Evolutionary conservation across 495 filamentous ascomycete species (phyloP), one percentile per base, ranked within the genome.

Genomic region (Penicillium coffeae): DNA sequence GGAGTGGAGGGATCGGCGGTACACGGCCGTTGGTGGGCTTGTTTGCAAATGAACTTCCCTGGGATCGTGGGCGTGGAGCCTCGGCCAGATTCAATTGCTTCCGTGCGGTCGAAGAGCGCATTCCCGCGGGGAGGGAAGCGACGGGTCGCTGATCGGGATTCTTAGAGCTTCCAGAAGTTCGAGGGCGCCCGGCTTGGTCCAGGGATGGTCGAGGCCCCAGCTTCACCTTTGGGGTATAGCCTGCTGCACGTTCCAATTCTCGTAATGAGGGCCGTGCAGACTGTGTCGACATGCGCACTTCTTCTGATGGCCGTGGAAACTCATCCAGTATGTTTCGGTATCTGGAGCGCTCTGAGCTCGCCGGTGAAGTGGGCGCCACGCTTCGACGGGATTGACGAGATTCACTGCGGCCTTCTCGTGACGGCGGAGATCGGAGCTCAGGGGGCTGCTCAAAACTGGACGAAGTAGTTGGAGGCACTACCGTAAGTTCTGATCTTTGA

Each of bases 131-230:
- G 21, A 93, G 68, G 9, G 86, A 79, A 8, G 86, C 84, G n/a
- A 89, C 79, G 12, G 86, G 88, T 19, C 87, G 78, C 54, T 84
- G 78, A 33, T 83, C 78, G 34, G 65, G 38, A 48, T 55, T 60
- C 25, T 68, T 63, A 39, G 66, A 64, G 54, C 70, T 69, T 49
- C 71, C 68, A 48, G 85, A 74, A 9, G 84, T 85, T 39, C 83
- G 77, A 34, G 85, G 81, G 33, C 87, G 77, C 37, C 83, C 81
- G 48, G 64, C 77, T 21, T 74, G 70, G 52, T 94, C 89, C 19
- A 85, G 69, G 3, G 86, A 88, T 42, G 89, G 90, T 41, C 90
- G 79, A 15, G 90, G 90, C 8, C 86, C 90, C 21, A 92, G 78
- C 59, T 90, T 94, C 47, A 93, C 82, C 51, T 89, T 92, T 33